Percentiles rank a stretch among this genome's conserved stretches.
Conservation (phyloP, 148 eudicot genomes). For the Persicaria tinctoria region DNA sequence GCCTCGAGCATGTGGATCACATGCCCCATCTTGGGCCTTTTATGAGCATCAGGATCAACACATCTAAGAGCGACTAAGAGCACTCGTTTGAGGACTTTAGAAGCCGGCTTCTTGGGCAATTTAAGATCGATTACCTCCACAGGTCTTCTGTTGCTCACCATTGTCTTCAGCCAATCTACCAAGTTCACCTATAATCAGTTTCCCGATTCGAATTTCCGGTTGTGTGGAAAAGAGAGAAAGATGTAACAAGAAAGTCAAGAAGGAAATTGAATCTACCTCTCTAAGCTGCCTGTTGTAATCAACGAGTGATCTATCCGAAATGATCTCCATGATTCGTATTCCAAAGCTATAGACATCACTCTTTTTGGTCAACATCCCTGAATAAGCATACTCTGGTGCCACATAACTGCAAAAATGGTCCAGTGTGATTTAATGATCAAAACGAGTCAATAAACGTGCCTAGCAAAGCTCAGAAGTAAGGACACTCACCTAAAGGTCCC, state of each 20-base stretch:
- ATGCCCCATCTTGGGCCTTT: slow-evolving; percentile 90
- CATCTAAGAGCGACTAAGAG: slow-evolving; percentile 65
- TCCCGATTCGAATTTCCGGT: background rate
- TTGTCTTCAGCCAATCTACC: slow-evolving; percentile 12
- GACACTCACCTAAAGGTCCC: no score
- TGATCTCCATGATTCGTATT: slow-evolving; percentile 8
- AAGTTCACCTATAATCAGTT: slow-evolving; percentile 7
- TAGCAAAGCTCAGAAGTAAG: no score
- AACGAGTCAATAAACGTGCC: no score
- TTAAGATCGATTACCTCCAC: slow-evolving; percentile 8
- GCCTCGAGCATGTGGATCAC: slow-evolving; percentile 81
- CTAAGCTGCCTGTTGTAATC: slow-evolving; percentile 11
- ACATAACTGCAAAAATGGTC: slow-evolving; percentile 11
- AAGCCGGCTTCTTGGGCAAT: slow-evolving; percentile 7
- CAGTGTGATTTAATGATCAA: no score
- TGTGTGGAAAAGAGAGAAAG: background rate
- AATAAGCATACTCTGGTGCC: slow-evolving; percentile 9
- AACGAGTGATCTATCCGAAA: slow-evolving; percentile 10
- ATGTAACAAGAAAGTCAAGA: background rate
- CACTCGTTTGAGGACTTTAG: slow-evolving; percentile 9
- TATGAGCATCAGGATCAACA: slow-evolving; percentile 84
- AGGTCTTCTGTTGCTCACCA: slow-evolving; percentile 8
- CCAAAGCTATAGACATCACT: slow-evolving; percentile 12
- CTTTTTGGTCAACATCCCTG: slow-evolving; percentile 11
- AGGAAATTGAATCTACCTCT: slow-evolving; percentile 8